Evolutionary conservation across 1,139 yeast species (phyloP).

Genomic region (Scheffersomyces segobiensis): DNA sequence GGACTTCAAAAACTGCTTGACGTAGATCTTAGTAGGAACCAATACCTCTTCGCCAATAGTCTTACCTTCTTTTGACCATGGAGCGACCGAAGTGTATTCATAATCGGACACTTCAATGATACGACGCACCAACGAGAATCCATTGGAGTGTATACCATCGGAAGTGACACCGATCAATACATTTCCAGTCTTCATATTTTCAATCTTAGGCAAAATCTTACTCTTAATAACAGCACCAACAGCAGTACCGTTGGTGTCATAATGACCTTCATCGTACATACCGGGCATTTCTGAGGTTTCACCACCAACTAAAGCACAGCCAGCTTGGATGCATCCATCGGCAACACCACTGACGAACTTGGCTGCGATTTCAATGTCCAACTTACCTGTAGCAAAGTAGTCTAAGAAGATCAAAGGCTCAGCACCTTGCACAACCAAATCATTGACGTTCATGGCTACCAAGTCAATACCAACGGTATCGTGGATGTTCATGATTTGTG

Average conservation of each 20-base stretch:
- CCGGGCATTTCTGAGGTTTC: constrained; percentile 99
- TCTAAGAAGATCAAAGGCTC: constrained; percentile 95
- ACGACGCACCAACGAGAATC: constrained; percentile 94
- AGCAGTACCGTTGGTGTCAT: constrained; percentile 97
- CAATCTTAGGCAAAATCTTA: constrained; percentile 69
- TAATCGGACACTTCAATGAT: constrained; percentile 72
- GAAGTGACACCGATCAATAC: constrained; percentile 84
- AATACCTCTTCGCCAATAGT: constrained; percentile 85
- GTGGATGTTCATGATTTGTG: constrained; percentile 85
- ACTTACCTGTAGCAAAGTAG: constrained; percentile 93
- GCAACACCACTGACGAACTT: constrained; percentile 95
- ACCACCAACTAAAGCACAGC: constrained; percentile 98
- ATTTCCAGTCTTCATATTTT: constrained; percentile 74
- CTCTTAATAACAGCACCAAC: constrained; percentile 94
- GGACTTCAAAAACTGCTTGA: constrained; percentile 80
- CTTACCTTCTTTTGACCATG: constrained; percentile 70
- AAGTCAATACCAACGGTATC: constrained; percentile 97
- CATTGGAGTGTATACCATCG: constrained; percentile 95
- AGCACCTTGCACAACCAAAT: constrained; percentile 97
- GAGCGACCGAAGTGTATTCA: constrained; percentile 73
- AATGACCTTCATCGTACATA: constrained; percentile 91
- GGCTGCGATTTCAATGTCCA: constrained; percentile 81
- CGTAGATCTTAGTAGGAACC: constrained; percentile 92
- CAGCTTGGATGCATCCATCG: constrained; percentile 91
- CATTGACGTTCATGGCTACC: constrained; percentile 98